Percentiles rank a stretch among this genome's conserved stretches.
Conservation (phyloP, 495 filamentous ascomycete genomes). For the Talaromyces nanjingensis region DNA sequence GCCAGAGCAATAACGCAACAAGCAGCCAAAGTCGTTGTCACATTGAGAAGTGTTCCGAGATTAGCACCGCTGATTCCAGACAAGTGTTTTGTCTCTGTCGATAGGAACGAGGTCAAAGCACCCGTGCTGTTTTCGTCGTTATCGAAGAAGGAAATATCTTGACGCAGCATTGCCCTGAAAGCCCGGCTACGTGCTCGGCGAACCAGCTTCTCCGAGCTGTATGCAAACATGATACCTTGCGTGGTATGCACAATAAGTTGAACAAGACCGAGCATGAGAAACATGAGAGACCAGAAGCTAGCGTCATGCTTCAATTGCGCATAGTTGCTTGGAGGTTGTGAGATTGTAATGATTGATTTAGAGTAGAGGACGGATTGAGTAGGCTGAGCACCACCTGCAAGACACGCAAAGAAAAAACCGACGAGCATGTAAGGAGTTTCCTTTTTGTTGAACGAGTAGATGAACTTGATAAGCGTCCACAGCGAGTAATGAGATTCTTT, state of each 20-base stretch:
- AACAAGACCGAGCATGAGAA: constrained; percentile 81
- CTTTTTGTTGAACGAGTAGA: constrained; percentile 70
- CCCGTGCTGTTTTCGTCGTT: constrained; percentile 77
- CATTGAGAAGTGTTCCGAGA: constrained; percentile 71
- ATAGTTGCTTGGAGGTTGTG: constrained; percentile 37
- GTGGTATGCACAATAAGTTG: constrained; percentile 61
- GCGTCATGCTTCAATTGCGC: constrained; percentile 54
- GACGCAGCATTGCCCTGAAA: constrained; percentile 84
- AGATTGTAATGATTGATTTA: constrained; percentile 69
- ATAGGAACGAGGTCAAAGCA: constrained; percentile 76
- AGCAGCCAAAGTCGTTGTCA: constrained; percentile 64
- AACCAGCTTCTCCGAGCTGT: constrained; percentile 76
- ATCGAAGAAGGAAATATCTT: constrained; percentile 89
- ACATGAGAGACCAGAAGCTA: constrained; percentile 92
- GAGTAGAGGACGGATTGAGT: constrained; percentile 86
- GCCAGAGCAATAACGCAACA: constrained; percentile 58
- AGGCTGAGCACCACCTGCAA: constrained; percentile 80
- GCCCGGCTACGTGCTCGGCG: constrained; percentile 71
- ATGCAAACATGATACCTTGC: constrained; percentile 73
- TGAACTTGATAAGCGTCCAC: constrained; percentile 79
- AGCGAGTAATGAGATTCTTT: constrained; percentile 55
- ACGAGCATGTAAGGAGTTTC: constrained; percentile 69
- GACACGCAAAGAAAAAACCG: constrained; percentile 69
- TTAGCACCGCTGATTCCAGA: constrained; percentile 75
- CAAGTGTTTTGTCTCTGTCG: constrained; percentile 78